These are phyloP conservation scores for Wickerhamomyces silvicola DNA, from an alignment of 805 yeast species.

Conservation along the genomic window DNA sequence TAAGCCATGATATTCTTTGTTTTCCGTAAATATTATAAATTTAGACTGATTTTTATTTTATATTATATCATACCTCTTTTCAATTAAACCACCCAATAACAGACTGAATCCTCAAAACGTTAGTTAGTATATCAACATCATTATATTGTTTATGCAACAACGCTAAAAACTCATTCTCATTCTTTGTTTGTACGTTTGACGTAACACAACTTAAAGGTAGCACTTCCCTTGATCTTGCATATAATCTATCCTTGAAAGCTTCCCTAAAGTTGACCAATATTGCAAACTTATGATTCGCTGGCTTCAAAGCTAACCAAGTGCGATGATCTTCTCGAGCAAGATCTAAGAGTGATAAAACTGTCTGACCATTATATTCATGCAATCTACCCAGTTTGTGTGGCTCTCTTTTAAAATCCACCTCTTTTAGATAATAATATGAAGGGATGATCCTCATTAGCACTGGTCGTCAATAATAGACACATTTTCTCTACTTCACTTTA, in stretches of 20 bases:
- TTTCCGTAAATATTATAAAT: slow-evolving; percentile 24
- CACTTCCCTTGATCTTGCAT: slow-evolving; percentile 37
- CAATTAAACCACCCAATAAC: slow-evolving; percentile 30
- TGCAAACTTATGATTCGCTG: slow-evolving; percentile 50
- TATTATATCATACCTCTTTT: slow-evolving; percentile 24
- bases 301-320: slow-evolving; percentile 81
- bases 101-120: slow-evolving; percentile 28
- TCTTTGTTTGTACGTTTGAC: slow-evolving; percentile 14
- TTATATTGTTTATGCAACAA: too few species aligned
- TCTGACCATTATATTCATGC: slow-evolving; percentile 25
- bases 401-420: slow-evolving; percentile 76
- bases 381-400: slow-evolving; percentile 55
- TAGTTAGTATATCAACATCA: slow-evolving; percentile 14
- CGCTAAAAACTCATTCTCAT: slow-evolving; percentile 10
- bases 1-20: slow-evolving; percentile 43
- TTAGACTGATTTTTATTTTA: slow-evolving; percentile 20
- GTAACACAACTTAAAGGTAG: slow-evolving; percentile 36
- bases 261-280: slow-evolving; percentile 74
- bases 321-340: slow-evolving; percentile 70
- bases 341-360: slow-evolving; percentile 65
- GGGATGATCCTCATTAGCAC: slow-evolving; percentile 67
- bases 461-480: slow-evolving; percentile 75
- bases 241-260: slow-evolving; percentile 18
- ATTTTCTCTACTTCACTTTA: too few species aligned
- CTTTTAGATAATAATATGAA: slow-evolving; percentile 75